Base-by-base conservation (phyloP, 2,329 filamentous ascomycete species). In the Alternaria longipes region DNA sequence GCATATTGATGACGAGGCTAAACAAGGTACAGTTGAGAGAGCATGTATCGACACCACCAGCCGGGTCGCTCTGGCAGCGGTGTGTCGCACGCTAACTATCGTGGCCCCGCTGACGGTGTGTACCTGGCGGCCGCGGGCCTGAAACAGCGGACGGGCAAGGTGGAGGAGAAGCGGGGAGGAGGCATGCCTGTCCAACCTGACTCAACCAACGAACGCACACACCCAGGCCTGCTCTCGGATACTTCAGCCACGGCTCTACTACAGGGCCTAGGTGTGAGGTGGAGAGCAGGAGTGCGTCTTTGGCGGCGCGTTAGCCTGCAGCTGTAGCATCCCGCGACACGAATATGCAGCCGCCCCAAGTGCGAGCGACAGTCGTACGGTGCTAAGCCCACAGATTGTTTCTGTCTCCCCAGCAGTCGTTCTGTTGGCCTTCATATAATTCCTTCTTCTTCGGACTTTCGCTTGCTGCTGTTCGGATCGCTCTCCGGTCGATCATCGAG, bases 81-180 rank as follows among this genome's bases (percentile, higher is more conserved):
- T 71, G 70, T 71, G 70, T 72, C 64, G 66, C 69, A 72, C 58
- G 54, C 60, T 63, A 65, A 20, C 6, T 24, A 20, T 26, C 56
- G 50, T 36, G 52, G 59, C 56, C 42, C 56, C 59, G 50, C 62
- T 63, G 59, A 55, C 52, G 46, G 59, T 53, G 45, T 66, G 66
- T 65, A 49, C 62, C 57, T 67, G 60, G 54, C 59, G 60, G 58
- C 60, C 57, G 34, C 52, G 49, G 58, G 50, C 63, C 64, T 73
- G 72, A 74, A 74, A 72, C 70, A 60, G 63, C 64, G 65, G 69
- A 63, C 60, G 62, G 40, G 61, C 59, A 58, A 59, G 59, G 61
- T 62, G 62, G 65, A 61, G 63, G 63, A 63, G 57, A 36, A 63
- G 67, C 67, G 62, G 65, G 60, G 64, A 62, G 61, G 49, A 51